Base-by-base conservation (phyloP, 2,329 filamentous ascomycete genomes). In the Stachybotrys elegans region DNA sequence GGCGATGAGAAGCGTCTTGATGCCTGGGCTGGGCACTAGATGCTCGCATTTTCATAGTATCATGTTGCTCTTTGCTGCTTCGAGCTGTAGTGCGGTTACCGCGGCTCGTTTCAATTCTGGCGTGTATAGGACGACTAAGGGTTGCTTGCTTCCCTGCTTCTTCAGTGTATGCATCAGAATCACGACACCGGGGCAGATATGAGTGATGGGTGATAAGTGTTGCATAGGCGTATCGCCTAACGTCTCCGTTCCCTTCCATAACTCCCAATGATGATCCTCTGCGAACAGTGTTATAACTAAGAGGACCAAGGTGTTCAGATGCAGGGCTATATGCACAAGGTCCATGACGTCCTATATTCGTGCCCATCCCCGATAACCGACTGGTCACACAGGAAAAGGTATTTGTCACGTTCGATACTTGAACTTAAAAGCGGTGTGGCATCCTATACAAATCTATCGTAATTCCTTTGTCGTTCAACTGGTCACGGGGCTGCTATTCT, bases 151-250 rank as follows among this genome's bases (percentile, higher is more conserved):
- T 9, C 27, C 23, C 2, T 51, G 43, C 11, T 45, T 45, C n/a
- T 45, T 39, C 25, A 54, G 40, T 9, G 52, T 54, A 40, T 53
- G 47, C 16, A 51, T 51, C 1, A 54, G 49, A 19, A 53, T 47
- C 4, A 54, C 40, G 14, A 54, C 48, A 2, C 52, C 52, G n/a
- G 52, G 47, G 19, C n/a, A 54, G 42, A 22, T 54, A 54, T 5
- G 52, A 53, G 19, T 51, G 38, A 13, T 51, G 51, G 12, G 52
- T 54, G 36, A 54, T 51, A 43, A 54, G 52, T 38, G 52, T 54
- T 42, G 51, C 48, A 43, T 52, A 54, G 41, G 51, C 51, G 6
- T 54, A 54, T 22, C 42, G 36, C 25, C 25, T 14, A 29, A 29
- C 25, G 9, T 29, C 25, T 8, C 25, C 25, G 9, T 29, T 29